Evolutionary conservation across 371 early-diverging fungal species (phyloP), one percentile per base, ranked within the genome.

Genomic region (Capniomyces stellatus): DNA sequence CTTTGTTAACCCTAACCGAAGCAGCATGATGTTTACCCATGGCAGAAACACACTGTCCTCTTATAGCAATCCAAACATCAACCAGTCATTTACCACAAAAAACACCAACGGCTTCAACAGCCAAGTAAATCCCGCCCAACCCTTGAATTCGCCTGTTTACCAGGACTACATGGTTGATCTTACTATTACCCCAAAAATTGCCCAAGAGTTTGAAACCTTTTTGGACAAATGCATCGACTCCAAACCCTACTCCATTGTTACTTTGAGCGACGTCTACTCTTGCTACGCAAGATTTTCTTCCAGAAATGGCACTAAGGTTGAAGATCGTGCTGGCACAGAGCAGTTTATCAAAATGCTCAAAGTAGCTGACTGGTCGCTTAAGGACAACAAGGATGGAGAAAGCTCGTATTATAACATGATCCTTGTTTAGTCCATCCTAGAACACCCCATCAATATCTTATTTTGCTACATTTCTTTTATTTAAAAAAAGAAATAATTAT

Each of bases 221-320:
- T 59, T 56, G 3, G 68, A 68, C 51, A 63, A 65, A 54, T 68
- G 69, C 52, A 44, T 67, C 10, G 68, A 68, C 43, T 63, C 67
- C 54, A 68, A 68, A 56, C 68, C 68, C 15, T 68, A 68, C 23
- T 63, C 69, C 57, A 13, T 61, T 56, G 29, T 56, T 64, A 30
- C 49, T 51, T 21, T 43, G 51, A 0, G 62, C 61, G 15, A 54
- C 29, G 12, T 47, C 6, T 64, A 57, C n/a, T 41, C 46, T 22
- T 57, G 67, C 39, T 68, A 68, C 62, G 56, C 44, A 44, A 60
- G 51, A 54, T 68, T 69, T 41, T 68, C 69, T 54, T 50, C 58
- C 28, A 63, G 68, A 54, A 68, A 68, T 19, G 68, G 68, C 6
- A 39, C 63, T 25, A 56, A 56, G 18, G 65, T 59, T 43, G 61